Evolutionary conservation across 768 basidiomycete species (phyloP).

Genomic region (Mycena belliarum): DNA sequence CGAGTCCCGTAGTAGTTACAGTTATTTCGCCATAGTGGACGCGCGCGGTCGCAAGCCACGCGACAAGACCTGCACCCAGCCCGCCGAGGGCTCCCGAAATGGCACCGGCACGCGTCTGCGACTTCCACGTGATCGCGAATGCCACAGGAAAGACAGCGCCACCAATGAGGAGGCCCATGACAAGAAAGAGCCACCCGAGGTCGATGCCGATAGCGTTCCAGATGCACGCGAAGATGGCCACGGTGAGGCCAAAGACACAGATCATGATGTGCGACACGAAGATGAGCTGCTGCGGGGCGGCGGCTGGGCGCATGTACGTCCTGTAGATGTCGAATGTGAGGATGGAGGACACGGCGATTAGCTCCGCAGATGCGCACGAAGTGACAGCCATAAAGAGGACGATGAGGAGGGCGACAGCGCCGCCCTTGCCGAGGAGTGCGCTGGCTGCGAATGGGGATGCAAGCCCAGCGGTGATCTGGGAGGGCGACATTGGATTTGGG

Average conservation of each 20-base stretch:
- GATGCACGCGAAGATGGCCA: slow-evolving; percentile 6
- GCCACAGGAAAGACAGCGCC: slow-evolving; percentile 15
- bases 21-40: slow-evolving; percentile 28
- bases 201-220: slow-evolving; percentile 13
- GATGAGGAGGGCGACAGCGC: slow-evolving; percentile 44
- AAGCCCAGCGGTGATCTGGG: slow-evolving; percentile 43
- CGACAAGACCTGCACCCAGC: slow-evolving; percentile 33
- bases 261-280: slow-evolving; percentile 12
- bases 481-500: slow-evolving; percentile 40
- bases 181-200: slow-evolving; percentile 12
- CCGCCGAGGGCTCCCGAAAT: slow-evolving; percentile 35
- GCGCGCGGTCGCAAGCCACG: slow-evolving; percentile 36
- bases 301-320: slow-evolving; percentile 4
- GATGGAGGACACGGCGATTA: slow-evolving; percentile 44
- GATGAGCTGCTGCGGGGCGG: slow-evolving; percentile 6
- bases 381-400: slow-evolving; percentile 37
- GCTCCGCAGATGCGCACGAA: slow-evolving; percentile 16
- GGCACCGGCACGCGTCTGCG: slow-evolving; percentile 31
- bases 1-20: slow-evolving; percentile 10
- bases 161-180: slow-evolving; percentile 14
- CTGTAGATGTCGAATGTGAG: slow-evolving; percentile 43
- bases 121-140: slow-evolving; percentile 29
- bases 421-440: slow-evolving; percentile 46
- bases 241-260: slow-evolving; percentile 7
- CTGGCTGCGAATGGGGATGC: slow-evolving; percentile 48